Conservation (phyloP, 306 rosid species). For the Ormosia emarginata region DNA sequence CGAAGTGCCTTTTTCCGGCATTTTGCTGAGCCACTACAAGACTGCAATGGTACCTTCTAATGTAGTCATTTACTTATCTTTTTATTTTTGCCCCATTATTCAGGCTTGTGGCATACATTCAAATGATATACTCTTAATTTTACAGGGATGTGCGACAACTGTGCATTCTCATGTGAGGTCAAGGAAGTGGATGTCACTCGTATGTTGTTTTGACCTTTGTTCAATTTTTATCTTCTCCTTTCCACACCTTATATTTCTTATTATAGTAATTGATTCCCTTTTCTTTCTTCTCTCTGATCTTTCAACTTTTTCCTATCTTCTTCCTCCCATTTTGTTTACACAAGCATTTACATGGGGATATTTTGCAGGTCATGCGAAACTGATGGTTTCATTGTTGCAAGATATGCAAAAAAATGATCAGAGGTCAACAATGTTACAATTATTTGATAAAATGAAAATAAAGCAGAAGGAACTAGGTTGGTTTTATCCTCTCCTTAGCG, state of each 20-base stretch:
- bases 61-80: constrained; percentile 13
- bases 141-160: constrained; percentile 90
- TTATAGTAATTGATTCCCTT: not conserved
- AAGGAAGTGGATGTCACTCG: constrained; percentile 72
- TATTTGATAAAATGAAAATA: constrained; percentile 72
- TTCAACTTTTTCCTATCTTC: not conserved
- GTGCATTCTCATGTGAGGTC: constrained; percentile 71
- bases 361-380: constrained; percentile 73
- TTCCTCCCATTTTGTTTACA: constrained; percentile 10
- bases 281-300: not conserved
- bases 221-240: not conserved
- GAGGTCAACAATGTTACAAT: constrained; percentile 82
- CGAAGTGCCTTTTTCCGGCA: constrained; percentile 75
- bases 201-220: constrained; percentile 41
- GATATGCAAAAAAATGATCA: constrained; percentile 67
- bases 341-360: constrained; percentile 21
- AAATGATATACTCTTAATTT: constrained; percentile 12
- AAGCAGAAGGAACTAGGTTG: constrained; percentile 78
- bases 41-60: constrained; percentile 69
- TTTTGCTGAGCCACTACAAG: constrained; percentile 89
- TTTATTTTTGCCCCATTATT: not conserved
- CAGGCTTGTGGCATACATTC: constrained; percentile 8
- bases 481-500: constrained; percentile 9
- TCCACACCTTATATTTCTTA: not conserved
- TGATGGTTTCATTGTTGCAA: constrained; percentile 72